phyloP scores from a whole-genome alignment of 2,329 filamentous ascomycete genomes.

The Leptographium lundbergii region DNA sequence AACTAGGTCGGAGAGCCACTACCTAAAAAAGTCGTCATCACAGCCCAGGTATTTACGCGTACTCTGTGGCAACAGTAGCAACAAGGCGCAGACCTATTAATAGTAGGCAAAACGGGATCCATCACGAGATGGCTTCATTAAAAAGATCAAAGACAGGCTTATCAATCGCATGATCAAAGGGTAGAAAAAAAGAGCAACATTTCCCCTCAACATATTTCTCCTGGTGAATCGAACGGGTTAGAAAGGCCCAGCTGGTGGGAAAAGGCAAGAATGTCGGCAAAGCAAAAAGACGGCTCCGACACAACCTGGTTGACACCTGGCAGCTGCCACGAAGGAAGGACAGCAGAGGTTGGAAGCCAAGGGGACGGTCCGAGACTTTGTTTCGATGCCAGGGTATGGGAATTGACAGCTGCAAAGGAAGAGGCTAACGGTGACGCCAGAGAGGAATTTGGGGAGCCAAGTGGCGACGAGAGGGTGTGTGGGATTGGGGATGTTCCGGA shows the following conservation, averaged over 20 bases:
- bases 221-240: not conserved
- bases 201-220: not conserved
- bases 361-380: not conserved
- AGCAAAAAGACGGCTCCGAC: not conserved
- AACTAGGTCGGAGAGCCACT: not conserved
- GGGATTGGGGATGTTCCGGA: conserved; percentile 2
- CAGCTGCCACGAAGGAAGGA: not conserved
- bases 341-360: not conserved
- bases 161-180: not conserved
- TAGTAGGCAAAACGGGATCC: no score
- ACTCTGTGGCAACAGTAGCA: not conserved
- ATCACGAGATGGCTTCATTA: not conserved
- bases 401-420: not conserved
- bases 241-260: not conserved
- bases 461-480: not conserved
- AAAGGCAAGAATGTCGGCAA: not conserved
- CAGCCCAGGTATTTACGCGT: not conserved
- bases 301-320: not conserved
- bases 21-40: not conserved
- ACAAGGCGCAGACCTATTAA: no score
- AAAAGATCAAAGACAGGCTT: no score
- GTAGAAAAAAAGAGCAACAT: not conserved
- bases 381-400: not conserved
- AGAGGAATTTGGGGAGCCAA: conserved; percentile 1
- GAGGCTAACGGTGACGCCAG: not conserved